Percentiles rank a stretch among this genome's conserved stretches.
These are phyloP conservation scores for Fusarium albosuccineum DNA, from an alignment of 2,329 filamentous ascomycete genomes.

Conservation along the genomic window DNA sequence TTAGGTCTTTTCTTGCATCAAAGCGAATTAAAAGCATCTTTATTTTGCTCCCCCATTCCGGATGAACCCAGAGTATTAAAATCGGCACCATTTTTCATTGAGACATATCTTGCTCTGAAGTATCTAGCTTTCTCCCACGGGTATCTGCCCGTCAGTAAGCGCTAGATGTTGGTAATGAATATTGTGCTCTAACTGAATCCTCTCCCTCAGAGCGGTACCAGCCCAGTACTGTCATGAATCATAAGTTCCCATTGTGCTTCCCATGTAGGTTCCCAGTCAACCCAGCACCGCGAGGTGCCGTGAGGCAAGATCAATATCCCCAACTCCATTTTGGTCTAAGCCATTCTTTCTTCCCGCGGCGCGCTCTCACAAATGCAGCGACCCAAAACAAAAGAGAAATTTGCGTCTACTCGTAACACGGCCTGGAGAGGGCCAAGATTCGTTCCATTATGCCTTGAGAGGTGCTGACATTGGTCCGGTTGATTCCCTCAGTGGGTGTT, in stretches of 20 bases:
- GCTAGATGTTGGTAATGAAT: not conserved
- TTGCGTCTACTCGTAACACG: not conserved
- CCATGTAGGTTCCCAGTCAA: not conserved
- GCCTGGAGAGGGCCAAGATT: not conserved
- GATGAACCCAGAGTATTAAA: not conserved
- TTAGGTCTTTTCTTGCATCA: not conserved
- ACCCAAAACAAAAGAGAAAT: not conserved
- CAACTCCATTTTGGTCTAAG: constrained; percentile 18
- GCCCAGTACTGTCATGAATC: constrained; percentile 2
- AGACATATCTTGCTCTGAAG: not conserved
- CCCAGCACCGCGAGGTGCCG: constrained; percentile 10
- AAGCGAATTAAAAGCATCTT: not conserved
- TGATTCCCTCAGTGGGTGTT: constrained; percentile 33
- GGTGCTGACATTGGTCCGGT: not conserved
- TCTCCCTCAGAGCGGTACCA: not conserved
- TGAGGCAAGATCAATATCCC: not conserved
- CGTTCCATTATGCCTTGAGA: not conserved
- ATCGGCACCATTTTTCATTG: not conserved
- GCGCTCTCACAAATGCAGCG: not conserved
- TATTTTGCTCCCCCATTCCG: not conserved
- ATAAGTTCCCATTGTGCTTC: constrained; percentile 15
- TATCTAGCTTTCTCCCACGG: not conserved
- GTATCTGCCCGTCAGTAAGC: not conserved
- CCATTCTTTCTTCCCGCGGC: not conserved
- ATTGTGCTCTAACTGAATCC: not conserved